phyloP scores from a whole-genome alignment of 1,139 yeast genomes.

The Zygosaccharomyces pseudobailii region DNA sequence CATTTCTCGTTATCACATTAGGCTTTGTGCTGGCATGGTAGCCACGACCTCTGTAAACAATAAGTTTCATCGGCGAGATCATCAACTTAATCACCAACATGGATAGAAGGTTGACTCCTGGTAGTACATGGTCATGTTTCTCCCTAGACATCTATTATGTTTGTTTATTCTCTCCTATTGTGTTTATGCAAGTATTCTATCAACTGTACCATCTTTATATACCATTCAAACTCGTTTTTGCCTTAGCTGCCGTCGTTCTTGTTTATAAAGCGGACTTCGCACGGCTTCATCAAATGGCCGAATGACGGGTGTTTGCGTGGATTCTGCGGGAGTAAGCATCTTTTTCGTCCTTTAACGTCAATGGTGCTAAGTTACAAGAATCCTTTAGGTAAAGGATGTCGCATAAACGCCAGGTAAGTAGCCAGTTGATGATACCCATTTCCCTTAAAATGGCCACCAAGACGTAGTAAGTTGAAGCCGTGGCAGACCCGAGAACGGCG shows the following conservation, averaged over 20 bases:
- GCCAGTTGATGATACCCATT: constrained; percentile 56
- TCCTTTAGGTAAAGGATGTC: constrained; percentile 53
- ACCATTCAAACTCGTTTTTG: not conserved
- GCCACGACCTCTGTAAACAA: constrained; percentile 13
- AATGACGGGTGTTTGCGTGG: constrained; percentile 1
- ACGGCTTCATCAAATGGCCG: constrained; percentile 3
- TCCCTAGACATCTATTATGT: not conserved
- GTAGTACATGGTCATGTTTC: not conserved
- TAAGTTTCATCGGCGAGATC: constrained; percentile 5
- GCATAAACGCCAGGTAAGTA: constrained; percentile 47
- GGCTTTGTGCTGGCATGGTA: constrained; percentile 14
- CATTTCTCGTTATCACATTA: constrained; percentile 12
- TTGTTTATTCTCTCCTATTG: not conserved
- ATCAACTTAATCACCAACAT: constrained; percentile 5
- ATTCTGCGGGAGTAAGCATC: constrained; percentile 29
- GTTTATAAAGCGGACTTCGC: constrained; percentile 1
- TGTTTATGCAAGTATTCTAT: not conserved
- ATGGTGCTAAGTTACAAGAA: constrained; percentile 43
- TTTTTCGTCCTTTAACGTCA: constrained; percentile 34
- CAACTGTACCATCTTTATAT: not conserved
- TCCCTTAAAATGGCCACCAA: constrained; percentile 51
- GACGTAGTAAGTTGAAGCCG: constrained; percentile 58
- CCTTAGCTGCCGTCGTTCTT: not conserved
- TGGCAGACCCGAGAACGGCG: constrained; percentile 50
- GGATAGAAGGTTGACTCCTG: not conserved